phyloP scores from a whole-genome alignment of 139 green algal genomes.

The Edaphochlamys debaryana region DNA sequence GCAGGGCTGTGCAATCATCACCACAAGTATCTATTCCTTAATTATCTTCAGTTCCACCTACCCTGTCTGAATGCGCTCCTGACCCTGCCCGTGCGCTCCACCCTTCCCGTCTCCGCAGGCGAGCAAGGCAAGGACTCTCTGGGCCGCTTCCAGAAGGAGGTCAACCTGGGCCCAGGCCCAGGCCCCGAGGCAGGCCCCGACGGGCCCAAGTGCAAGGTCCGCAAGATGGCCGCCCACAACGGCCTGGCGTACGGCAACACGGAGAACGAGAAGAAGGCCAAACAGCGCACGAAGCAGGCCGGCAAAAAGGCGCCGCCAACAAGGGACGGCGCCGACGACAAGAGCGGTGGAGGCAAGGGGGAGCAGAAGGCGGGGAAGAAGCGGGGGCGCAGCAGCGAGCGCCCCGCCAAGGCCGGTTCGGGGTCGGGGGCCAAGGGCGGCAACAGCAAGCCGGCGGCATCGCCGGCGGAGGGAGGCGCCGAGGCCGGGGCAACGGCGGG shows the following conservation, averaged over 20 bases:
- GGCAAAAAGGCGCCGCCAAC: not conserved
- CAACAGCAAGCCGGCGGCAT: too few relatives aligned
- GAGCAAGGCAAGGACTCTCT: not conserved
- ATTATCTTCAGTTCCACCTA: too few relatives aligned
- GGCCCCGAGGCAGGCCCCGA: constrained; percentile 5
- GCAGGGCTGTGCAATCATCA: too few relatives aligned
- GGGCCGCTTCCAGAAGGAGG: not conserved
- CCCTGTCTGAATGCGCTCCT: too few relatives aligned
- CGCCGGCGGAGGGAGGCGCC: too few relatives aligned
- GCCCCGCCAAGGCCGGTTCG: too few relatives aligned
- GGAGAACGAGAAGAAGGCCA: not conserved
- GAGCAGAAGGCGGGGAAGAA: not conserved
- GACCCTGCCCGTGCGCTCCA: too few relatives aligned
- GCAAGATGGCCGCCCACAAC: constrained; percentile 52
- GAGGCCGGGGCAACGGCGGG: too few relatives aligned
- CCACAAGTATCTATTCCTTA: too few relatives aligned
- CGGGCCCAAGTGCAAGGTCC: constrained; percentile 28
- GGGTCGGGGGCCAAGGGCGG: too few relatives aligned
- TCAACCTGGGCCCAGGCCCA: not conserved
- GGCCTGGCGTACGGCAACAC: constrained; percentile 28
- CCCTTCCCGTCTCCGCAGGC: too few relatives aligned
- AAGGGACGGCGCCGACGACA: not conserved
- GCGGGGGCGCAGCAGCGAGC: too few relatives aligned
- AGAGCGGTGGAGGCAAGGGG: not conserved
- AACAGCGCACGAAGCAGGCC: not conserved